Evolutionary conservation across 495 filamentous ascomycete genomes (phyloP).

Genomic region (Talaromyces stipitatus): DNA sequence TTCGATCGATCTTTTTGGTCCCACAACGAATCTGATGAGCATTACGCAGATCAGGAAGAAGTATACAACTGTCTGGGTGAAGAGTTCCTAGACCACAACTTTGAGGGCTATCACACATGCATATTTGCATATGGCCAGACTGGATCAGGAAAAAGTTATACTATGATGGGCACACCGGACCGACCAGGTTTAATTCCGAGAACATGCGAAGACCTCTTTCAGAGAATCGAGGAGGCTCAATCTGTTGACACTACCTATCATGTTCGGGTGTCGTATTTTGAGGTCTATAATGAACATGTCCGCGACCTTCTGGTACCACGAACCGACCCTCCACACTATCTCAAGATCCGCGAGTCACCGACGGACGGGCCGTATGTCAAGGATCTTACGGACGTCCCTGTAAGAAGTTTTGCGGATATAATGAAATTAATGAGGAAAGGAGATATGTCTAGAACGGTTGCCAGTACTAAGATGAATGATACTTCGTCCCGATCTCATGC

Average conservation of each 20-base stretch:
- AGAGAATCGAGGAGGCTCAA: constrained; percentile 80
- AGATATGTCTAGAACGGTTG: constrained; percentile 81
- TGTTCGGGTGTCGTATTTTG: constrained; percentile 96
- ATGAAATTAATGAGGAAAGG: constrained; percentile 85
- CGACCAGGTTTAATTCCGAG: constrained; percentile 89
- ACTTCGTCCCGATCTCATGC: constrained; percentile 90
- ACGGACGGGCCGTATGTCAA: constrained; percentile 97
- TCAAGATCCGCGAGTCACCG: constrained; percentile 94
- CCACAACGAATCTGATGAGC: constrained; percentile 62
- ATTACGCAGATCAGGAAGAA: constrained; percentile 82
- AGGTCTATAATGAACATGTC: constrained; percentile 99
- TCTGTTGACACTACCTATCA: constrained; percentile 88
- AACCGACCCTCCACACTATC: constrained; percentile 74
- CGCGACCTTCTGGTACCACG: constrained; percentile 81
- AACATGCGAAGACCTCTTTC: constrained; percentile 95
- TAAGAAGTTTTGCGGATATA: constrained; percentile 74
- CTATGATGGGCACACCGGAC: constrained; percentile 94
- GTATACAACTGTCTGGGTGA: constrained; percentile 93
- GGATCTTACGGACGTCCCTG: constrained; percentile 86
- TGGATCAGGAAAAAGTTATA: constrained; percentile 95
- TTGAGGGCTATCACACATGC: constrained; percentile 97
- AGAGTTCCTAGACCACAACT: constrained; percentile 98
- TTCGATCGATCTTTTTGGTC: constrained; percentile 99
- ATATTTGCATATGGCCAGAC: constrained; percentile 99
- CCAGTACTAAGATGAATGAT: constrained; percentile 99